Conservation (phyloP, 768 basidiomycete species). For the Macrolepiota dolichaula region DNA sequence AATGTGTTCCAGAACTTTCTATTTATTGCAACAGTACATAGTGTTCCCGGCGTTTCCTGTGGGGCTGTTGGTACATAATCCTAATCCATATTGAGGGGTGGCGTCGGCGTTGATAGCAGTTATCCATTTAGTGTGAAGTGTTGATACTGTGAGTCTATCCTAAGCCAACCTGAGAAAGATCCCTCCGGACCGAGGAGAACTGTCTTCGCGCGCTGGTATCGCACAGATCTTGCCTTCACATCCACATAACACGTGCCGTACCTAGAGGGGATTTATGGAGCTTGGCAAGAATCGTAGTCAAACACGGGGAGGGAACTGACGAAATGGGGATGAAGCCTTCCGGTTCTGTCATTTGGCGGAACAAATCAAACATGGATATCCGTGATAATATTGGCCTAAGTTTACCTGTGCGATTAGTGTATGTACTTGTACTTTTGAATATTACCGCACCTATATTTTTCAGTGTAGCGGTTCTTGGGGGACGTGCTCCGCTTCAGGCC, state of each 20-base stretch:
- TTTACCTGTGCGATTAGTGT: neutral
- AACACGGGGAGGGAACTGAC: neutral
- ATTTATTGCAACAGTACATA: neutral
- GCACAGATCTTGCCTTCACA: conserved; percentile 15
- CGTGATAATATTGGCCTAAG: conserved; percentile 23
- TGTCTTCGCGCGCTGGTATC: conserved; percentile 47
- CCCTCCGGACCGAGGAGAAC: conserved; percentile 39
- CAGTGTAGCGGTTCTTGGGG: conserved; percentile 61
- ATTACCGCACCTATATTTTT: conserved; percentile 53
- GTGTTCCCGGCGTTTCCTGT: neutral
- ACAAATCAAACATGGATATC: conserved; percentile 50
- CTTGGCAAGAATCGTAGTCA: neutral
- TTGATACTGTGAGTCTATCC: conserved; percentile 52
- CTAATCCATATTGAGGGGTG: neutral
- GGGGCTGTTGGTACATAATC: neutral
- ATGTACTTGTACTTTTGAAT: neutral
- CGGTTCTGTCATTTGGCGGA: conserved; percentile 20
- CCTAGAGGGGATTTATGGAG: neutral
- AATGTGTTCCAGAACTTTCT: neutral
- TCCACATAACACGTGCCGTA: neutral
- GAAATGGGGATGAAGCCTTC: neutral
- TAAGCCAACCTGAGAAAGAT: conserved; percentile 63
- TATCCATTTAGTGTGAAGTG: conserved; percentile 30
- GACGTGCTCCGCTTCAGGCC: conserved; percentile 77
- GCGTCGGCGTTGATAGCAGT: neutral